Conservation (phyloP, 441 rosid species). For the Codiaeum variegatum region DNA sequence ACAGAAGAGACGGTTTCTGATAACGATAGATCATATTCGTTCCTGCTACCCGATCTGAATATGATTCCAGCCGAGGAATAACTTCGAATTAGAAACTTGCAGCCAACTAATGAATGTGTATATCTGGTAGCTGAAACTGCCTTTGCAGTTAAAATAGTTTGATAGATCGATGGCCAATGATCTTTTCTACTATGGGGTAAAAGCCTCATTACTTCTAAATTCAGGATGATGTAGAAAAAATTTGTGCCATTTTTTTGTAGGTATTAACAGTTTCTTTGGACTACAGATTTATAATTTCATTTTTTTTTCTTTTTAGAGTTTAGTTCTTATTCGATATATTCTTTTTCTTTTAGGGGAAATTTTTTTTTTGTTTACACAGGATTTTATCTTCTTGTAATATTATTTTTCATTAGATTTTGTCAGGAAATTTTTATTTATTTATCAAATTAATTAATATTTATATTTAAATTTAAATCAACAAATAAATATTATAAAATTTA, state of each 20-base stretch:
- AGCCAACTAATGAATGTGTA: constrained; percentile 7
- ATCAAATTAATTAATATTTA: no score
- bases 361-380: not conserved
- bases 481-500: no score
- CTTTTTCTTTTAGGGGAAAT: not conserved
- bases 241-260: constrained; percentile 38
- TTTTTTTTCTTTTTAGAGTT: constrained; percentile 6
- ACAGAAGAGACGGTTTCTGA: constrained; percentile 17
- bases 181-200: constrained; percentile 30
- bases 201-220: constrained; percentile 32
- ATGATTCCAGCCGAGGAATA: constrained; percentile 49
- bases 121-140: not conserved
- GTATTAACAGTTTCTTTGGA: constrained; percentile 16
- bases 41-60: constrained; percentile 63
- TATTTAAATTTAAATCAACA: no score
- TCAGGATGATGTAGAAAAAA: constrained; percentile 27
- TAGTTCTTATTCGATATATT: not conserved
- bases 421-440: no score
- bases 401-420: not conserved
- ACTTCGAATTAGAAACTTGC: constrained; percentile 30
- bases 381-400: not conserved
- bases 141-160: not conserved
- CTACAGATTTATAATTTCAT: constrained; percentile 16
- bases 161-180: constrained; percentile 13
- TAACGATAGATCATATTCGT: constrained; percentile 25